Evolutionary conservation across 1,284 basidiomycete genomes (phyloP).

Genomic region (Tylopilus orsonianus): DNA sequence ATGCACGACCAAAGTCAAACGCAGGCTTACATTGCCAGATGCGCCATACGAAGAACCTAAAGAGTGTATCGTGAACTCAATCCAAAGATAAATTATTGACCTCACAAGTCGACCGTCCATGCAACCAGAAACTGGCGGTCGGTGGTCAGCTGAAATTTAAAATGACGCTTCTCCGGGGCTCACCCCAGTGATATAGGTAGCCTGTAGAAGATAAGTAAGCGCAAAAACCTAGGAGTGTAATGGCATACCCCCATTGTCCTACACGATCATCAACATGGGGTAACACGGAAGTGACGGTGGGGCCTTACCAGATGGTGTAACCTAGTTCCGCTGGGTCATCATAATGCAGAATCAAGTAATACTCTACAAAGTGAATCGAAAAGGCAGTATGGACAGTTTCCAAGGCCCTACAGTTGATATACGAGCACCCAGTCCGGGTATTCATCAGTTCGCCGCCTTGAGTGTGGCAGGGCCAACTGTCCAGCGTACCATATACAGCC

Average conservation of each 20-base stretch:
- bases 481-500: slow-evolving; percentile 4
- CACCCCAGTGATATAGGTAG: slow-evolving; percentile 6
- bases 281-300: not conserved
- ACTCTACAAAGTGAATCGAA: slow-evolving; percentile 11
- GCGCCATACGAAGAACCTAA: slow-evolving; percentile 14
- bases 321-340: not conserved
- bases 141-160: not conserved
- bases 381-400: slow-evolving; percentile 7
- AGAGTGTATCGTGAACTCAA: not conserved
- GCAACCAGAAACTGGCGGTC: slow-evolving; percentile 5
- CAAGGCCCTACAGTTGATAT: not conserved
- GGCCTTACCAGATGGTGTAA: slow-evolving; percentile 5
- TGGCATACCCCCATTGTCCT: slow-evolving; percentile 8
- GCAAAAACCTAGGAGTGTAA: not conserved
- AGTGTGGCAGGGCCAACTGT: not conserved
- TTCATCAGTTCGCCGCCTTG: not conserved
- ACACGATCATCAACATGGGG: too few relatives aligned
- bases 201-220: not conserved
- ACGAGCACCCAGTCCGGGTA: not conserved
- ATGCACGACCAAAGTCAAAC: not conserved
- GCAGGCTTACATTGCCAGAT: slow-evolving; percentile 11
- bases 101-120: slow-evolving; percentile 6
- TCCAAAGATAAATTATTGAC: not conserved
- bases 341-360: slow-evolving; percentile 12
- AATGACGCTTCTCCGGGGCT: not conserved